phyloP scores from a whole-genome alignment of 768 basidiomycete genomes.

The Piloderma croceum region DNA sequence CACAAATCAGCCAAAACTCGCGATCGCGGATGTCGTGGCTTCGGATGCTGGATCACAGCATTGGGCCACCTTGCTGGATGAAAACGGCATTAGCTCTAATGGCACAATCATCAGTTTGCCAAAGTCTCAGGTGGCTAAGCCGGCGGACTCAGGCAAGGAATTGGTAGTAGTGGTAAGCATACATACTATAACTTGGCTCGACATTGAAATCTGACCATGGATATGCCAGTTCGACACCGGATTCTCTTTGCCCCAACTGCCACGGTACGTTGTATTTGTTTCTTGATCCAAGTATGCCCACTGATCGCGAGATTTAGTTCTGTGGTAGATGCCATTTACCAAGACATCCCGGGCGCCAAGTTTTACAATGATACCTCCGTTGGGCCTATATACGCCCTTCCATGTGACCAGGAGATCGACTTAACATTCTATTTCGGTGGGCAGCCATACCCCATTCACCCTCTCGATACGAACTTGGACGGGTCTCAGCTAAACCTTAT shows the following conservation, averaged over 20 bases:
- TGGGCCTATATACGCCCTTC: slow-evolving; percentile 53
- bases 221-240: too few species aligned
- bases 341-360: slow-evolving; percentile 46
- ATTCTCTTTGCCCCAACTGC: slow-evolving; percentile 60
- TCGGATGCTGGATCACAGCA: slow-evolving; percentile 44
- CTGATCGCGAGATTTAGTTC: too few species aligned
- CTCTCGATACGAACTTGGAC: slow-evolving; percentile 50
- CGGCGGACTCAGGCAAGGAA: slow-evolving; percentile 41
- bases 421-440: slow-evolving; percentile 61
- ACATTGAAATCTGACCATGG: too few species aligned
- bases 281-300: too few species aligned
- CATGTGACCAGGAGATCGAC: slow-evolving; percentile 60
- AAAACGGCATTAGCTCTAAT: slow-evolving; percentile 57
- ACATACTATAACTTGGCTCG: too few species aligned
- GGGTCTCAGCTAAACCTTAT: slow-evolving; percentile 1
- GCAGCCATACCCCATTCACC: slow-evolving; percentile 54
- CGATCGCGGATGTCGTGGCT: slow-evolving; percentile 37
- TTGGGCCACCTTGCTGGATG: slow-evolving; percentile 60
- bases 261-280: slow-evolving; percentile 42
- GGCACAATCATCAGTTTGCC: slow-evolving; percentile 43
- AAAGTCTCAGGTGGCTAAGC: slow-evolving; percentile 41
- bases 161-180: slow-evolving; percentile 55
- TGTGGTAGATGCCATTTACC: slow-evolving; percentile 59
- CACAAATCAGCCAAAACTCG: slow-evolving; percentile 43
- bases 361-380: slow-evolving; percentile 33